phyloP scores from a whole-genome alignment of 805 yeast species.

The Spathaspora hagerdaliae region DNA sequence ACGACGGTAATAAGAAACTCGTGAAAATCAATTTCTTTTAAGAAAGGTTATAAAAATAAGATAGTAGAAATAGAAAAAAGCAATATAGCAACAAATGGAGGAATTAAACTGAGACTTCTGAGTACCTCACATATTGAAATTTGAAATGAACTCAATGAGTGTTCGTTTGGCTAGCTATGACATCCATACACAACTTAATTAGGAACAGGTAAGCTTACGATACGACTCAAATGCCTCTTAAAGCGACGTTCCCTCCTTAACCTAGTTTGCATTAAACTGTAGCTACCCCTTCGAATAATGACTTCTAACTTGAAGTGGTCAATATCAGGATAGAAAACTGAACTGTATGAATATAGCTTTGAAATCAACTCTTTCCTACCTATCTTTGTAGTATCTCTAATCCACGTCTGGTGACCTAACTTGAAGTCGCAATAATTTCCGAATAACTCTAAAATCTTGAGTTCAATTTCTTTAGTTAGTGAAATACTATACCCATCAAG shows the following conservation, averaged over 20 bases:
- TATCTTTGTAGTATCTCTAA: constrained; percentile 62
- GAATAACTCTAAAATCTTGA: constrained; percentile 48
- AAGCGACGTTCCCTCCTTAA: constrained; percentile 52
- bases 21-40: no score
- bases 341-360: constrained; percentile 46
- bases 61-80: no score
- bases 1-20: no score
- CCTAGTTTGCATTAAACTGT: constrained; percentile 74
- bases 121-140: no score
- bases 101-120: no score
- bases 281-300: constrained; percentile 76
- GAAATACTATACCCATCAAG: constrained; percentile 41
- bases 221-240: constrained; percentile 34
- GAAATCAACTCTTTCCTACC: constrained; percentile 48
- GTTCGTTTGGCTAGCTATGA: no score
- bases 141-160: no score
- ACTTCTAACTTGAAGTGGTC: constrained; percentile 57
- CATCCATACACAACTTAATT: no score
- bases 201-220: constrained; percentile 39
- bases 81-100: no score
- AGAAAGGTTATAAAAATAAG: no score
- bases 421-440: constrained; percentile 62
- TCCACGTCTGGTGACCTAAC: constrained; percentile 79
- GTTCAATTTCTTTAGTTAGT: constrained; percentile 56
- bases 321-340: constrained; percentile 46